Conservation (phyloP, 192 early-diverging fungal species). For the Linnemannia hyalina region DNA sequence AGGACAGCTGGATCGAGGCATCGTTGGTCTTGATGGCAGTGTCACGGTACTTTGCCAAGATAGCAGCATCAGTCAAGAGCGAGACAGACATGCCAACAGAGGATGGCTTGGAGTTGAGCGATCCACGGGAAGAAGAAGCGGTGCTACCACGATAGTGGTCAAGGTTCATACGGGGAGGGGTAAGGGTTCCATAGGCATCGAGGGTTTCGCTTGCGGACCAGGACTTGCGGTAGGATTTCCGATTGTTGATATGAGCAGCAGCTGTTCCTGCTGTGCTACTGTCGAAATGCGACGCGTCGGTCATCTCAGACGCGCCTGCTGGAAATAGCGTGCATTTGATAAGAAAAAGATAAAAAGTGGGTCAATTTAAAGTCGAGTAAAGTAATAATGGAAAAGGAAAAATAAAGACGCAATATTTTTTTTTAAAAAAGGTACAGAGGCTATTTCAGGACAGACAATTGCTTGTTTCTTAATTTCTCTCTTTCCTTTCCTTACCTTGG, state of each 20-base stretch:
- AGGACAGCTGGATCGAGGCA: conserved; percentile 78
- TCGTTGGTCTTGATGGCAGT: conserved; percentile 84
- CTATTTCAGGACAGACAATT: neutral
- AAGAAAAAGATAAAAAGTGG: conserved; percentile 1
- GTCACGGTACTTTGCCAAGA: conserved; percentile 78
- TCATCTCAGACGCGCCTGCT: neutral
- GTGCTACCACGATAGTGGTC: neutral
- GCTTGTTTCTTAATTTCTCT: neutral
- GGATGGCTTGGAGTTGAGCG: conserved; percentile 2
- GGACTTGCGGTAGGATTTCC: conserved; percentile 24
- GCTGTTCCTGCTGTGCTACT: neutral
- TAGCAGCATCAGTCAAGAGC: conserved; percentile 39
- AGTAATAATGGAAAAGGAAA: conserved; percentile 1
- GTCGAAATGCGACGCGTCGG: neutral
- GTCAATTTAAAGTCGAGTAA: neutral
- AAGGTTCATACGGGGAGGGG: conserved; percentile 26
- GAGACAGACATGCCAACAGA: conserved; percentile 42
- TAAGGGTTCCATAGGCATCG: conserved; percentile 25
- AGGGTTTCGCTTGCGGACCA: conserved; percentile 38
- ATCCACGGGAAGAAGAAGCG: neutral
- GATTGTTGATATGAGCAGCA: neutral
- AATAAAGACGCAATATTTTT: conserved; percentile 8
- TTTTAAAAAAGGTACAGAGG: neutral
- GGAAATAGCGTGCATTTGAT: neutral
- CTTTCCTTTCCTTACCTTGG: conserved; percentile 13